Evolutionary conservation across 2,329 filamentous ascomycete species (phyloP).

Genomic region (Ophiostoma ips): DNA sequence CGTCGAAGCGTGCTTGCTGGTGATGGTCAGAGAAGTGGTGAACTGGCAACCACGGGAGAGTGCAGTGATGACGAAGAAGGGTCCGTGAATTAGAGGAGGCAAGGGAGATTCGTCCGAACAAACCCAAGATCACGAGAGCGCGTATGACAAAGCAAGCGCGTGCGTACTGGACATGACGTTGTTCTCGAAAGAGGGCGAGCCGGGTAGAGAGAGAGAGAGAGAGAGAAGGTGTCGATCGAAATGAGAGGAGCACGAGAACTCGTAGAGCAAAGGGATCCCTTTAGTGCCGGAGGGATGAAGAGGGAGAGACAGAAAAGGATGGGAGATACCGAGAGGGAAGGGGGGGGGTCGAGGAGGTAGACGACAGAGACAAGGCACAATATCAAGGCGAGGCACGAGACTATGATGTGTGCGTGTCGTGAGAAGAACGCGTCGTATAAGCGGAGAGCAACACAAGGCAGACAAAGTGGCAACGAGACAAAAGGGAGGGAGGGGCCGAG

Average conservation of each 20-base stretch:
- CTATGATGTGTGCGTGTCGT: too few species aligned
- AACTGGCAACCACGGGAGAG: too few species aligned
- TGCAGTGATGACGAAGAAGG: background rate
- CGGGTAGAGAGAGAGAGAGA: background rate
- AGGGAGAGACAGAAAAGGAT: background rate
- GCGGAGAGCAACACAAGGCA: background rate
- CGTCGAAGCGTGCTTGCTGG: background rate
- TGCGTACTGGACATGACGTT: conserved; percentile 4
- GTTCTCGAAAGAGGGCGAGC: background rate
- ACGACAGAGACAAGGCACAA: too few species aligned
- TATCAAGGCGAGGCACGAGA: too few species aligned
- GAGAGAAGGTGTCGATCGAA: background rate
- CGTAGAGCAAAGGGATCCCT: too few species aligned
- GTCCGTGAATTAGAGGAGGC: background rate
- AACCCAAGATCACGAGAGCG: background rate
- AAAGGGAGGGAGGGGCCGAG: background rate
- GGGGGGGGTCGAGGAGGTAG: too few species aligned
- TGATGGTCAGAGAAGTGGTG: background rate
- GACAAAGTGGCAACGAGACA: background rate
- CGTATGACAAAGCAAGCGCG: conserved; percentile 2
- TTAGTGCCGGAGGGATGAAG: background rate
- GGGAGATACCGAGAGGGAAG: too few species aligned
- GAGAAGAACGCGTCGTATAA: background rate
- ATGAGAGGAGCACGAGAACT: too few species aligned
- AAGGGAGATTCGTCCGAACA: background rate